phyloP scores from a whole-genome alignment of 2,329 filamentous ascomycete genomes.

The Juglanconis sp. region DNA sequence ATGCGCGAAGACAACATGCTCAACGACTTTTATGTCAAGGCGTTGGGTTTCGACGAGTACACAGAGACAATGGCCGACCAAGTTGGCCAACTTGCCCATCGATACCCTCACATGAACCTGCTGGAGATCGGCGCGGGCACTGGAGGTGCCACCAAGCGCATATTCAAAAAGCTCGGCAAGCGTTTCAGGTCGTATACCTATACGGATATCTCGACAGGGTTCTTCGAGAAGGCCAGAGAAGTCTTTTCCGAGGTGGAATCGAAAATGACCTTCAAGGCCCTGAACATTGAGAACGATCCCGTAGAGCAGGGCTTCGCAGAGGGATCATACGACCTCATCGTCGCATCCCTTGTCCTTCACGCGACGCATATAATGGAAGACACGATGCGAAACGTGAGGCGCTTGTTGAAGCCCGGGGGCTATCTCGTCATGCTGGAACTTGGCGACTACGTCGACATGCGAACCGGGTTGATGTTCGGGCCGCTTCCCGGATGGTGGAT shows the following conservation, averaged over 20 bases:
- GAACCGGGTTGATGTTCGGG: conserved; percentile 22
- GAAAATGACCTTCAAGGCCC: conserved; percentile 18
- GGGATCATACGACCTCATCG: conserved; percentile 34
- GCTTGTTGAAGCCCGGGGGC: conserved; percentile 40
- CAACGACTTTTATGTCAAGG: conserved; percentile 26
- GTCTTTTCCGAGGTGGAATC: conserved; percentile 23
- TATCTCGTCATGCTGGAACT: conserved; percentile 42
- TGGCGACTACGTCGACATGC: conserved; percentile 15
- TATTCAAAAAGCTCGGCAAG: conserved; percentile 30
- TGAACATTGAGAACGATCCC: conserved; percentile 23
- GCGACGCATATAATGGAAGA: conserved; percentile 28
- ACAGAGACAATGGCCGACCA: neutral
- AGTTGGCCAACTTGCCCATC: neutral
- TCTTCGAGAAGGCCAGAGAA: conserved; percentile 28
- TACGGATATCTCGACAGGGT: conserved; percentile 38
- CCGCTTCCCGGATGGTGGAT: conserved; percentile 28
- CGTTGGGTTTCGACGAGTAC: neutral
- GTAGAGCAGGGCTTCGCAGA: conserved; percentile 30
- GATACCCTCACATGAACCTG: neutral
- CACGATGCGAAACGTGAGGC: conserved; percentile 30
- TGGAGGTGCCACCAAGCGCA: conserved; percentile 25
- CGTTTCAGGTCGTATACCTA: conserved; percentile 39
- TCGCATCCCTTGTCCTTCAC: conserved; percentile 37
- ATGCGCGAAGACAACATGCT: no score
- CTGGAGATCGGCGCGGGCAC: conserved; percentile 8